Conservation (phyloP, 371 early-diverging fungal genomes). For the Mortierella sp. region DNA sequence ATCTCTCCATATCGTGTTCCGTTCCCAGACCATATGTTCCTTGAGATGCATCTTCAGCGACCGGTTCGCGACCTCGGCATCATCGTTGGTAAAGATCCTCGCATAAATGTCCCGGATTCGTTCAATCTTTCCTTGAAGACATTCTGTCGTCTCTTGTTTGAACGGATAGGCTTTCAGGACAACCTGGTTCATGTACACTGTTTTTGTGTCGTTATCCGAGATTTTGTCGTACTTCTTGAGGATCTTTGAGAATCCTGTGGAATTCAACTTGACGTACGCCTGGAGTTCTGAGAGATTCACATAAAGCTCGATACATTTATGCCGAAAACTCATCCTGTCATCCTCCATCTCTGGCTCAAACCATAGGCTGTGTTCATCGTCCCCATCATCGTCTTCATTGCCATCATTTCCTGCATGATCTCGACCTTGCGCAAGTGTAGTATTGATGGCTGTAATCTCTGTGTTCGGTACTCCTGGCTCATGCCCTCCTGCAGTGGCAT, state of each 20-base stretch:
- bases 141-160: conserved; percentile 62
- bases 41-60: conserved; percentile 86
- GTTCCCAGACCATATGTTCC: conserved; percentile 94
- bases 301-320: conserved; percentile 71
- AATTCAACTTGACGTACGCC: conserved; percentile 92
- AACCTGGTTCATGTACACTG: conserved; percentile 62
- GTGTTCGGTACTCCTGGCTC: no score
- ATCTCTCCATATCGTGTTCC: conserved; percentile 98
- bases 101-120: conserved; percentile 70
- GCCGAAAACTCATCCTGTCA: conserved; percentile 43
- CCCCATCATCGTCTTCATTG: conserved; percentile 49
- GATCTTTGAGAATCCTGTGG: conserved; percentile 95
- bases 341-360: conserved; percentile 53
- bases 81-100: conserved; percentile 60
- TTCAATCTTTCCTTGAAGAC: conserved; percentile 71
- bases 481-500: no score
- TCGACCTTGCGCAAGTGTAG: conserved; percentile 29
- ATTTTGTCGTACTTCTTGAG: conserved; percentile 98
- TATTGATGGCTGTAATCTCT: conserved; percentile 55
- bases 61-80: conserved; percentile 70
- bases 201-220: conserved; percentile 59
- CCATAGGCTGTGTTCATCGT: conserved; percentile 55
- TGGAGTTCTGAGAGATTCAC: conserved; percentile 87
- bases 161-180: conserved; percentile 77
- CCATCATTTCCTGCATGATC: conserved; percentile 12